phyloP scores from a whole-genome alignment of 768 basidiomycete genomes.

The Mycena leptocephala region DNA sequence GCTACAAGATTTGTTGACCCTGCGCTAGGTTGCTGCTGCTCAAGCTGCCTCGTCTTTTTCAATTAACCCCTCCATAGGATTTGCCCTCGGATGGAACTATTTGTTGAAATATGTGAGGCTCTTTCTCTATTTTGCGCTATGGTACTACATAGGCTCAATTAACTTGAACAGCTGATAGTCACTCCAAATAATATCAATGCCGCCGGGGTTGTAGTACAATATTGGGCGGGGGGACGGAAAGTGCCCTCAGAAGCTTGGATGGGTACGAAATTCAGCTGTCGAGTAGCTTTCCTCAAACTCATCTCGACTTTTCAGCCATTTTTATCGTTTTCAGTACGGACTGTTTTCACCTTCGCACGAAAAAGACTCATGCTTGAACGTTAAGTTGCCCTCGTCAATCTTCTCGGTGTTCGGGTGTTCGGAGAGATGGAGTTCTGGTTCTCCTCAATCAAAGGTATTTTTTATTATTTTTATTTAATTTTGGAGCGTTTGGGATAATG shows the following conservation, averaged over 20 bases:
- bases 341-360: not conserved
- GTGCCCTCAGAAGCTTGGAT: constrained; percentile 71
- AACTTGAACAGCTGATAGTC: constrained; percentile 65
- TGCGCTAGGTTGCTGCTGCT: constrained; percentile 66
- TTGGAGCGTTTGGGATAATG: too few relatives aligned
- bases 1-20: constrained; percentile 79
- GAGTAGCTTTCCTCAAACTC: not conserved
- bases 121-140: not conserved
- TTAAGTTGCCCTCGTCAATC: constrained; percentile 71
- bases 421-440: constrained; percentile 86
- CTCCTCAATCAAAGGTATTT: constrained; percentile 76
- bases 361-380: not conserved
- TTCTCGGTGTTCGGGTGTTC: constrained; percentile 77
- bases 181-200: constrained; percentile 80
- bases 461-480: too few relatives aligned
- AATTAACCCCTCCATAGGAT: constrained; percentile 44
- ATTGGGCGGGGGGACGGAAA: constrained; percentile 56
- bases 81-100: constrained; percentile 79
- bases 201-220: constrained; percentile 68
- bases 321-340: constrained; percentile 70
- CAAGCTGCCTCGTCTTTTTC: not conserved
- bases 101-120: constrained; percentile 67
- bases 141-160: constrained; percentile 2
- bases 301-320: constrained; percentile 54
- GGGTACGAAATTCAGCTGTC: constrained; percentile 54